These are phyloP conservation scores for Osmanthus fragrans DNA, from an alignment of 257 asterid species.

Conservation along the genomic window DNA sequence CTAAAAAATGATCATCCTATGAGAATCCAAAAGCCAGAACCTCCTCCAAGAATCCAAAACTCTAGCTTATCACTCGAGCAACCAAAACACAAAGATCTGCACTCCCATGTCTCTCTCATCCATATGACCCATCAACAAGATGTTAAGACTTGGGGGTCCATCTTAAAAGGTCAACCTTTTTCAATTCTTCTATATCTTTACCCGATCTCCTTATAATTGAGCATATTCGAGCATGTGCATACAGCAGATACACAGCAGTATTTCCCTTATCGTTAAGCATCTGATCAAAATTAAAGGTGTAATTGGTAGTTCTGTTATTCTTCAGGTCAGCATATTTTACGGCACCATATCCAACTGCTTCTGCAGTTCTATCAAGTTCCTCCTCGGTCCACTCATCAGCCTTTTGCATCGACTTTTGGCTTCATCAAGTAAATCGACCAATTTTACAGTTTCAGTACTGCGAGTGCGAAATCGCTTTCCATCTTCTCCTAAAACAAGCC, in stretches of 20 bases:
- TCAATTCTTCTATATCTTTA: conserved; percentile 73
- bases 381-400: conserved; percentile 72
- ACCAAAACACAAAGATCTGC: no score
- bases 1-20: no score
- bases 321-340: conserved; percentile 75
- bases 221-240: conserved; percentile 98
- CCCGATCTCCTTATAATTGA: conserved; percentile 91
- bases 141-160: no score
- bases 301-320: conserved; percentile 84
- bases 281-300: conserved; percentile 85
- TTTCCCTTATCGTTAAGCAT: conserved; percentile 99
- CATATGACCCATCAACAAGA: no score
- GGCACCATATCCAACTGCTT: conserved; percentile 98
- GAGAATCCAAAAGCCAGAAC: no score
- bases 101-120: no score
- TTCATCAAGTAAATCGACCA: conserved; percentile 88
- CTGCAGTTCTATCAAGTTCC: conserved; percentile 91
- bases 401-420: conserved; percentile 81
- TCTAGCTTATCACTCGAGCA: no score
- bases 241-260: conserved; percentile 91
- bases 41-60: no score
- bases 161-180: no score
- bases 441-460: conserved; percentile 84
- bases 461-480: conserved; percentile 92
- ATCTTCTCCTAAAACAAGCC: conserved; percentile 91